phyloP scores from a whole-genome alignment of 129 eudicot genomes.

The Lactuca saligna region DNA sequence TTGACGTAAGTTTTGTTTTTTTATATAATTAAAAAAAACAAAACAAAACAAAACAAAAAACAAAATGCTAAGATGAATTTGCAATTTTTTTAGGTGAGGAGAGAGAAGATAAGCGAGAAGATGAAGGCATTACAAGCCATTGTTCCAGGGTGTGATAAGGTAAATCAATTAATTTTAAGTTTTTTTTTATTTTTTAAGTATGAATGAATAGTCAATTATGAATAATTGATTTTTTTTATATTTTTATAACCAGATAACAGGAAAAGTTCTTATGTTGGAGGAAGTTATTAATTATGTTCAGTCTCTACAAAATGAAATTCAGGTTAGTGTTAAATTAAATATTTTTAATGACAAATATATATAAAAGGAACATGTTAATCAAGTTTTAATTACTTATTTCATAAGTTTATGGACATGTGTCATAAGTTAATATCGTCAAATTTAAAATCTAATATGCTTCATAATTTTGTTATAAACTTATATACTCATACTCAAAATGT shows the following conservation, averaged over 20 bases:
- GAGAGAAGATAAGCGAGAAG: constrained; percentile 87
- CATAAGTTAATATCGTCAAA: too few relatives aligned
- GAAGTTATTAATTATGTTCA: constrained; percentile 88
- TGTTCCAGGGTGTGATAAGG: constrained; percentile 98
- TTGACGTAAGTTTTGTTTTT: too few relatives aligned
- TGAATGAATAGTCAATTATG: not conserved
- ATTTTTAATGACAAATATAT: not conserved
- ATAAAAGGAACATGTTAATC: too few relatives aligned
- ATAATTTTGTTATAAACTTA: not conserved
- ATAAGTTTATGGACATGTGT: too few relatives aligned
- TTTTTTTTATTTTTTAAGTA: not conserved
- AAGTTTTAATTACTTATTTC: too few relatives aligned
- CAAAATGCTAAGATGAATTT: not conserved
- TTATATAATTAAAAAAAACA: not conserved
- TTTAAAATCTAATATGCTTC: not conserved
- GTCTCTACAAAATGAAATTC: constrained; percentile 77
- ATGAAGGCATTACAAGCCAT: constrained; percentile 78
- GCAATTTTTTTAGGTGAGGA: constrained; percentile 51
- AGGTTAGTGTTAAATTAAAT: constrained; percentile 40
- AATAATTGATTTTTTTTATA: not conserved
- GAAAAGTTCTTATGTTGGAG: constrained; percentile 90
- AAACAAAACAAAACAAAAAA: too few relatives aligned
- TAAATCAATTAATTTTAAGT: not conserved
- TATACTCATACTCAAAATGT: too few relatives aligned
- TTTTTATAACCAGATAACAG: constrained; percentile 56